Base-by-base conservation (phyloP, 2,329 filamentous ascomycete species). In the Cladophialophora chaetospira region DNA sequence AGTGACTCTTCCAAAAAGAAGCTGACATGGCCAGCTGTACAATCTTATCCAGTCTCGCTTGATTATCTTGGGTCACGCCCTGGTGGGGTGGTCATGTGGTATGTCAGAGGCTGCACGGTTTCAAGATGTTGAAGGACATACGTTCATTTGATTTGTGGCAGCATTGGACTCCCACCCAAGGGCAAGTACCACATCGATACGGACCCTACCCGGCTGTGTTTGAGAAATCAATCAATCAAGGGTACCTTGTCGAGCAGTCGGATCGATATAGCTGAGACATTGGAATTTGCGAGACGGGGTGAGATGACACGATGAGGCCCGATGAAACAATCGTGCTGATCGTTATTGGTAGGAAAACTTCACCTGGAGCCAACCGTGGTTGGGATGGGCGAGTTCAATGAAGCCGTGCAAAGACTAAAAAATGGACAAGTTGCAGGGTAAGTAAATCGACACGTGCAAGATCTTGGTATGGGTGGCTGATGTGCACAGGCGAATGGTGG, bases 11-110 rank as follows among this genome's bases (percentile, higher is more conserved):
- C n/a, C n/a, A n/a, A n/a, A n/a, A n/a, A n/a, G n/a, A n/a, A n/a
- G n/a, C n/a, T n/a, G n/a, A n/a, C n/a, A n/a, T n/a, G n/a, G n/a
- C n/a, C 38, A 60, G 58, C 71, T 15, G 69, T 71, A 1, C 68
- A 71, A n/a, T 72, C 72, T 5, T 76, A 76, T 51, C 69, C 68
- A 13, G 70, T 71, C 31, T 72, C 77, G 0, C 68, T 78, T 13
- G 66, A 67, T 1, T 78, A 71, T 60, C 65, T 79, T 3, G 78
- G 78, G 17, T 72, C 65, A 60, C 72, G 81, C 4, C 68, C 80
- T 11, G 76, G 78, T 4, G 75, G 73, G 1, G 75, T 73, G 38
- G 74, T 83, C 17, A 81, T 83, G 77, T 82, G 79, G 60, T 63
- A 45, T 26, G 46, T 35, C 15, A 36, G 33, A 36, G 49, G n/a